phyloP scores from a whole-genome alignment of 192 early-diverging fungal species.

The Coemansia umbellata region DNA sequence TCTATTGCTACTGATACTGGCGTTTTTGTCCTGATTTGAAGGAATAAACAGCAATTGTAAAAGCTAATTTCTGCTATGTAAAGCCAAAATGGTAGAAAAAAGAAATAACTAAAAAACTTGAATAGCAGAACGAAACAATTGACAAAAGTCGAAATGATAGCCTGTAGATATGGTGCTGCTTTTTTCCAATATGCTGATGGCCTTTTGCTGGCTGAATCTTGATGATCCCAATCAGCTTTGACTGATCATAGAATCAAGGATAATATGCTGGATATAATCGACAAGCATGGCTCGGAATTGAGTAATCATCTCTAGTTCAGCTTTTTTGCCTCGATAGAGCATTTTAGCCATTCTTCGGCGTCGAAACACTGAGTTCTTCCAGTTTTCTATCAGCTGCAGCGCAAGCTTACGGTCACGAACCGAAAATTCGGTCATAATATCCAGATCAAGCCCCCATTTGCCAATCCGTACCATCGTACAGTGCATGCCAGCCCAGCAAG shows the following conservation, averaged over 20 bases:
- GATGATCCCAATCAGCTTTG: too few relatives aligned
- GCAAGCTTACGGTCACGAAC: conserved; percentile 23
- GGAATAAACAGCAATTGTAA: too few relatives aligned
- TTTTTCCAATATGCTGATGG: too few relatives aligned
- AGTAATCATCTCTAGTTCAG: conserved; percentile 33
- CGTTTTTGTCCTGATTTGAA: too few relatives aligned
- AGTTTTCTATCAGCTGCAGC: conserved; percentile 22
- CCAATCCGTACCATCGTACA: conserved; percentile 23
- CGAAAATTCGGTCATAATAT: conserved; percentile 25
- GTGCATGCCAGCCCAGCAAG: conserved; percentile 35
- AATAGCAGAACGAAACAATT: too few relatives aligned
- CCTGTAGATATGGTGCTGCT: too few relatives aligned
- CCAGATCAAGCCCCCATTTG: conserved; percentile 25
- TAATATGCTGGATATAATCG: conserved; percentile 8
- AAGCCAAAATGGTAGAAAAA: too few relatives aligned
- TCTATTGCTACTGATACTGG: background rate
- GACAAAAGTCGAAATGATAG: too few relatives aligned
- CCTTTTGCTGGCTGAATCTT: too few relatives aligned
- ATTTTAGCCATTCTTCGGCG: conserved; percentile 36
- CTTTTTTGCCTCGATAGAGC: conserved; percentile 40
- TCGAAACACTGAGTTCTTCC: background rate
- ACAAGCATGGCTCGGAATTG: conserved; percentile 21
- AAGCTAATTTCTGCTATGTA: too few relatives aligned
- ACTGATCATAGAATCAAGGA: too few relatives aligned
- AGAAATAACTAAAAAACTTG: too few relatives aligned